phyloP scores from a whole-genome alignment of 352 stramenopile species.

The Elongisporangium senticosum region DNA sequence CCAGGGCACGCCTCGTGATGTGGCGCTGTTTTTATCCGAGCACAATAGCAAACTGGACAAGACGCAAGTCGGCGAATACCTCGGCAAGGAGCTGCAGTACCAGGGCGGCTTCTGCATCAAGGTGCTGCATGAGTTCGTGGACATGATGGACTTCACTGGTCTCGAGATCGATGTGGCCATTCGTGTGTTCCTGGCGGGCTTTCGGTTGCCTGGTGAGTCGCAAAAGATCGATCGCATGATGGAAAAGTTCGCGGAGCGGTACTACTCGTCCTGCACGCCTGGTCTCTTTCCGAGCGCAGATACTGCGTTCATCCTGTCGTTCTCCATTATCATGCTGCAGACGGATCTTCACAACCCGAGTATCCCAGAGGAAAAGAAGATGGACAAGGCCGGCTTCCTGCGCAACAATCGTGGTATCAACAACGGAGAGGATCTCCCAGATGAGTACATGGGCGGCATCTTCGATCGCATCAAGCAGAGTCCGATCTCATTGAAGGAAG shows the following conservation, averaged over 20 bases:
- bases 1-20: slow-evolving; percentile 85
- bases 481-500: slow-evolving; percentile 96
- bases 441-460: slow-evolving; percentile 91
- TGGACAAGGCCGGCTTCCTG: slow-evolving; percentile 97
- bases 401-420: slow-evolving; percentile 97
- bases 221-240: slow-evolving; percentile 99
- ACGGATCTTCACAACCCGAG: slow-evolving; percentile 99
- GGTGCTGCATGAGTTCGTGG: slow-evolving; percentile 95
- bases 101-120: slow-evolving; percentile 89
- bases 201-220: slow-evolving; percentile 97
- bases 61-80: slow-evolving; percentile 96
- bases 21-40: slow-evolving; percentile 93
- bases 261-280: slow-evolving; percentile 60
- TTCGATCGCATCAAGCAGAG: slow-evolving; percentile 95
- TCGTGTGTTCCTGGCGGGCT: slow-evolving; percentile 95
- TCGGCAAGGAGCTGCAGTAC: slow-evolving; percentile 96
- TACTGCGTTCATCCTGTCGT: slow-evolving; percentile 98
- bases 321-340: slow-evolving; percentile 87
- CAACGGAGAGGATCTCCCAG: slow-evolving; percentile 92
- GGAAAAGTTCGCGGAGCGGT: slow-evolving; percentile 98
- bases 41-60: slow-evolving; percentile 94
- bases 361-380: slow-evolving; percentile 95
- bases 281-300: slow-evolving; percentile 94
- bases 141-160: slow-evolving; percentile 94
- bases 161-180: slow-evolving; percentile 97